phyloP scores from a whole-genome alignment of 2,329 filamentous ascomycete genomes.

The Fusarium cyanostomum region DNA sequence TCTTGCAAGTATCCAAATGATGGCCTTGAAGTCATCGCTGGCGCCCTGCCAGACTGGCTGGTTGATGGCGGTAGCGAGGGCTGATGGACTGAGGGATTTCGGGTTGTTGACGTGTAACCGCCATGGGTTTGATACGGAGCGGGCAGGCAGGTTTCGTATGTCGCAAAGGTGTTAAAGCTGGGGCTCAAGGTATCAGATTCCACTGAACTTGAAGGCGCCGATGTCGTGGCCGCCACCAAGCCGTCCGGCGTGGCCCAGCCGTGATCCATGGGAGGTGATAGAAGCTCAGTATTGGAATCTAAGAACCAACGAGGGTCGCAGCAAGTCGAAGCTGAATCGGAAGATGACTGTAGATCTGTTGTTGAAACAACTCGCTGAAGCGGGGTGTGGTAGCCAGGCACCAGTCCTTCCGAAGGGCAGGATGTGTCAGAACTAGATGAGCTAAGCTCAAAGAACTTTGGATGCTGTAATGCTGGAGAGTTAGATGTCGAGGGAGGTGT shows the following conservation, averaged over 20 bases:
- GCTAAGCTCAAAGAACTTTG: slow-evolving; percentile 35
- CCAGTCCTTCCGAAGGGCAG: slow-evolving; percentile 47
- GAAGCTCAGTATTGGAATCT: slow-evolving; percentile 26
- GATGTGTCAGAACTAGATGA: slow-evolving; percentile 47
- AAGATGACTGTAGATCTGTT: slow-evolving; percentile 55
- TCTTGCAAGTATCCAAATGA: slow-evolving; percentile 42
- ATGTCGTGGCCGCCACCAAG: slow-evolving; percentile 48
- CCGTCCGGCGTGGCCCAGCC: slow-evolving; percentile 54
- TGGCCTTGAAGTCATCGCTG: slow-evolving; percentile 26
- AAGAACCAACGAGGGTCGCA: slow-evolving; percentile 49
- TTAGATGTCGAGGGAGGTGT: slow-evolving; percentile 58
- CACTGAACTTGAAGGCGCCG: slow-evolving; percentile 51
- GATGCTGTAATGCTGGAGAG: slow-evolving; percentile 52
- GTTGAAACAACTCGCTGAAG: slow-evolving; percentile 52
- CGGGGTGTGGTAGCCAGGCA: slow-evolving; percentile 58
- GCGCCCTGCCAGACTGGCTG: slow-evolving; percentile 27
- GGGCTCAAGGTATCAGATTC: slow-evolving; percentile 58
- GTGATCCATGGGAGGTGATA: slow-evolving; percentile 50
- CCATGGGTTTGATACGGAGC: slow-evolving; percentile 56
- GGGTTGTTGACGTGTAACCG: slow-evolving; percentile 53
- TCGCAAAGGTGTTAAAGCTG: slow-evolving; percentile 62
- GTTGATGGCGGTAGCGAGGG: slow-evolving; percentile 27
- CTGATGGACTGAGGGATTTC: slow-evolving; percentile 39
- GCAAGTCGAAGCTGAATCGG: slow-evolving; percentile 51
- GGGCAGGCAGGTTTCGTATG: slow-evolving; percentile 55